Evolutionary conservation across 2,329 filamentous ascomycete species (phyloP).

Genomic region (Phyllosticta paracitricarpa): DNA sequence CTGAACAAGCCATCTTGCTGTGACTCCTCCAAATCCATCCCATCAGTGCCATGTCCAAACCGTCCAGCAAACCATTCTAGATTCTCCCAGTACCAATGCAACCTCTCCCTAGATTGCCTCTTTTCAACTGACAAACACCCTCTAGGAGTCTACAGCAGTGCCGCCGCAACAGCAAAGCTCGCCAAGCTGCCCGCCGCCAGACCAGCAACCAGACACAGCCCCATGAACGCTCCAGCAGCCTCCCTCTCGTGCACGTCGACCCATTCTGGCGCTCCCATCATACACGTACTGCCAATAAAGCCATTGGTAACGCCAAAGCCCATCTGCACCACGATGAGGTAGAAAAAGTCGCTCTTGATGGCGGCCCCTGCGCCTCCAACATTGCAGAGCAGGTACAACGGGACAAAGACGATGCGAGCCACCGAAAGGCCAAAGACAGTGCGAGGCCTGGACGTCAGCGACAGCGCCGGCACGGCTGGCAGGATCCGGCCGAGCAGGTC

Average conservation of each 20-base stretch:
- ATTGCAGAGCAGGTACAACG: constrained; percentile 85
- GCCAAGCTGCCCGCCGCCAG: constrained; percentile 76
- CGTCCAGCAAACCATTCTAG: no score
- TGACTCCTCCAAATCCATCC: no score
- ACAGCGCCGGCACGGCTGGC: constrained; percentile 48
- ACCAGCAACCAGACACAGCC: constrained; percentile 75
- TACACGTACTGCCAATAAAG: constrained; percentile 75
- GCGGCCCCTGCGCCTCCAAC: constrained; percentile 62
- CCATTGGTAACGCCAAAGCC: constrained; percentile 79
- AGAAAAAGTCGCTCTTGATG: constrained; percentile 76
- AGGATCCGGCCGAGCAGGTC: constrained; percentile 69
- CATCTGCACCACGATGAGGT: constrained; percentile 72
- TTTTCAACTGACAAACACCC: not conserved
- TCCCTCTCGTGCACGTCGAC: constrained; percentile 76
- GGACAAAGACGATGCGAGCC: constrained; percentile 60
- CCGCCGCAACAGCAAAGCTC: constrained; percentile 61
- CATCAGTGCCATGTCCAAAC: no score
- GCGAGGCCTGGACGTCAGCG: constrained; percentile 51
- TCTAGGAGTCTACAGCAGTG: not conserved
- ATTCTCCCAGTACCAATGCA: not conserved
- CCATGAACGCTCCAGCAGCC: constrained; percentile 90
- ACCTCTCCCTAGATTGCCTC: no score
- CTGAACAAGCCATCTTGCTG: no score
- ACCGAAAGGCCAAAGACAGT: constrained; percentile 59
- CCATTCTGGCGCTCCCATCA: constrained; percentile 81